Base-by-base conservation (phyloP, 2,329 filamentous ascomycete species). In the Camptophora hylomeconis region DNA sequence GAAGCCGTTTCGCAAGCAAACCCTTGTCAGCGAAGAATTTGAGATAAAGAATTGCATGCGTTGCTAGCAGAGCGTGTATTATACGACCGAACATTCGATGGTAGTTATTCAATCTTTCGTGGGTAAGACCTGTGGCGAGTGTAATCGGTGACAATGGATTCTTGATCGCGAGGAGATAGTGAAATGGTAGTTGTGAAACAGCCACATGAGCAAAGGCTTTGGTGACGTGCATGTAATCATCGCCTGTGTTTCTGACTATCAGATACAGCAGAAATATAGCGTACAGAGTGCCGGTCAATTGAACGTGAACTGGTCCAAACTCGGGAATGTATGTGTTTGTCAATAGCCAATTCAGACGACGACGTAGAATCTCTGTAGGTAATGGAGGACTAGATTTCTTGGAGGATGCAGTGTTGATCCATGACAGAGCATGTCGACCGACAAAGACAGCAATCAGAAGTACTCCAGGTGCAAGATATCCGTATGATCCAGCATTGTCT, bases 141-240 rank as follows among this genome's bases (percentile, higher is more conserved):
- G 65, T 63, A 9, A 72, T 43, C 1, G 66, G 59, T 29, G 63
- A 41, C 30, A 32, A 37, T 4, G 38, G 27, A 7, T 43, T 44
- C 27, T 48, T 51, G 4, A 57, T 49, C 5, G 57, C 51, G 34
- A 76, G 59, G 5, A 74, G 55, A 32, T 72, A 69, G 31, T 74
- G 69, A 2, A 74, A 46, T 2, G 72, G 72, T 1, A 71, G 46
- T 40, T 75, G 72, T 6, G 70, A 73, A 5, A 69, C 58, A 13
- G 57, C 68, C 27, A 75, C 58, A 25, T 69, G 67, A 11, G 66
- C 71, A 30, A 75, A 59, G 4, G 70, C 63, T 50, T 73, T 75
- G 14, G 72, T 75, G 14, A 75, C 51, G 46, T 75, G 72, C 17
- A 75, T 56, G 32, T 75, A 75, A 47, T 75, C 71, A 8, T 38